Conservation (phyloP, 1,284 basidiomycete species). For the Phaffia rhodozyma region DNA sequence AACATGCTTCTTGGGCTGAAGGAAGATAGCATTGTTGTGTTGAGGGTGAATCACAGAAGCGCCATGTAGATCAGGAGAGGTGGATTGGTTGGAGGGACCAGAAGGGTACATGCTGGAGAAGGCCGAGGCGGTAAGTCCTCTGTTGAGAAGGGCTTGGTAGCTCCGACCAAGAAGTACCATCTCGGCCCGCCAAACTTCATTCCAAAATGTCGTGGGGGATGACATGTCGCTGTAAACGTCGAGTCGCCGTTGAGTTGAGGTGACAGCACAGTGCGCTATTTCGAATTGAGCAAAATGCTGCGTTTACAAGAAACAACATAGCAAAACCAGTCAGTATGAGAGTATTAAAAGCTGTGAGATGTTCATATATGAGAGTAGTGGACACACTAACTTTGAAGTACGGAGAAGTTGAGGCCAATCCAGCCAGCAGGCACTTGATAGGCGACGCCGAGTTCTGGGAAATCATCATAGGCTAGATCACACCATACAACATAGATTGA, state of each 20-base stretch:
- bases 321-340: not conserved
- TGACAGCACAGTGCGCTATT: slow-evolving; percentile 10
- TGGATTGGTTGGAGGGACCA: not conserved
- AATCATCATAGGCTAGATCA: slow-evolving; percentile 12
- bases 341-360: not conserved
- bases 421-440: slow-evolving; percentile 12
- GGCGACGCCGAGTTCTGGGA: slow-evolving; percentile 13
- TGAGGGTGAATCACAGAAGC: not conserved
- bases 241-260: slow-evolving; percentile 1
- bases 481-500: too few relatives aligned
- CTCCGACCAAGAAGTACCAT: slow-evolving; percentile 15
- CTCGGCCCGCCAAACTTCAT: slow-evolving; percentile 14
- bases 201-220: slow-evolving; percentile 5
- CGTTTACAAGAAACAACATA: not conserved
- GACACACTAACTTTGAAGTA: slow-evolving; percentile 9
- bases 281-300: slow-evolving; percentile 17
- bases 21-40: slow-evolving; percentile 2
- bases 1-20: not conserved
- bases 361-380: not conserved
- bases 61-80: not conserved
- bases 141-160: slow-evolving; percentile 8
- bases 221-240: slow-evolving; percentile 14
- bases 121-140: not conserved
- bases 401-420: not conserved
- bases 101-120: not conserved